These are phyloP conservation scores for Beauveria brongniartii DNA, from an alignment of 2,329 filamentous ascomycete genomes.

Conservation along the genomic window DNA sequence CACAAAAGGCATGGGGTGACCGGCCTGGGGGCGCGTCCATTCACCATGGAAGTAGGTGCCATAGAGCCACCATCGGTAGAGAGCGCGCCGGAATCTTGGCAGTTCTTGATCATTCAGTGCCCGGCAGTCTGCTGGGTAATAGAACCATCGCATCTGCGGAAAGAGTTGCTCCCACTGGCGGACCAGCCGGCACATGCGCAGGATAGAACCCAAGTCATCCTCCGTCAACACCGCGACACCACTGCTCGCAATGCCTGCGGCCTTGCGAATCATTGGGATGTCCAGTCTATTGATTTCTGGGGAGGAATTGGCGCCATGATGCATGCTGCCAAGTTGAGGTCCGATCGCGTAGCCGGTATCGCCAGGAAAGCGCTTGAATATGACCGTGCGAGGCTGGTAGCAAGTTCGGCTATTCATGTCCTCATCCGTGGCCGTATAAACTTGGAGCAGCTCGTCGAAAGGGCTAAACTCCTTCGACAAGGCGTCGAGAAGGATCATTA, in stretches of 20 bases:
- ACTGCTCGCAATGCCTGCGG: background rate
- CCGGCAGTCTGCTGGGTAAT: constrained; percentile 36
- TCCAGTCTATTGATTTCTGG: background rate
- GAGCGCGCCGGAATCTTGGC: constrained; percentile 38
- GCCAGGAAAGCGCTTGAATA: constrained; percentile 29
- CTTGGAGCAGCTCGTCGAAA: constrained; percentile 37
- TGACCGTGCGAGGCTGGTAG: constrained; percentile 31
- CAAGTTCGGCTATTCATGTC: constrained; percentile 27
- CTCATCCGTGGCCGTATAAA: constrained; percentile 34
- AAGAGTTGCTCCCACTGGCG: constrained; percentile 32
- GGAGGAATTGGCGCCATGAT: background rate
- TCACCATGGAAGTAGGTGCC: constrained; percentile 43
- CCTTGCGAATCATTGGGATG: background rate
- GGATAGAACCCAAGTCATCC: constrained; percentile 24
- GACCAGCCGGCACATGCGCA: constrained; percentile 29
- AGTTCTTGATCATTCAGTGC: constrained; percentile 35
- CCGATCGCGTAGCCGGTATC: constrained; percentile 23
- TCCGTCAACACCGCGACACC: constrained; percentile 24
- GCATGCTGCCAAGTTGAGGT: constrained; percentile 11
- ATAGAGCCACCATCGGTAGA: constrained; percentile 49
- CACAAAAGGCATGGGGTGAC: constrained; percentile 30
- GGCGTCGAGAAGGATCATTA: constrained; percentile 34
- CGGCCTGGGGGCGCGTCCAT: constrained; percentile 27
- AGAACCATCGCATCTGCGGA: constrained; percentile 39
- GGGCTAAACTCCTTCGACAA: constrained; percentile 35